Evolutionary conservation across 768 basidiomycete genomes (phyloP).

Genomic region (Fibroporia radiculosa): DNA sequence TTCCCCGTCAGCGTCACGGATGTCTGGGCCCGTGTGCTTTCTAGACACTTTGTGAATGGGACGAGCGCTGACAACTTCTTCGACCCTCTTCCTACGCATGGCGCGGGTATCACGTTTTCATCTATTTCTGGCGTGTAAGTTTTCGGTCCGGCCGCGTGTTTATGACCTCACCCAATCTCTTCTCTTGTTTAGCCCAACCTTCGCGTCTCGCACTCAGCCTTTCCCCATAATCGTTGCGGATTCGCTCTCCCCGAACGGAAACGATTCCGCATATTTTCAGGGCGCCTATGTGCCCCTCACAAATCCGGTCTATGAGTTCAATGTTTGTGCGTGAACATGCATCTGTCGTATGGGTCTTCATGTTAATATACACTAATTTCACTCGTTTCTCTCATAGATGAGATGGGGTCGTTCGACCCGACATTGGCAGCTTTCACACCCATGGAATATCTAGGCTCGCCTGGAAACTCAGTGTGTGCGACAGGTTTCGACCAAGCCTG

Average conservation of each 20-base stretch:
- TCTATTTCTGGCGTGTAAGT: conserved; percentile 32
- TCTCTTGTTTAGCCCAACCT: neutral
- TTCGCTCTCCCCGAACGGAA: conserved; percentile 41
- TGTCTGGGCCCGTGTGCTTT: conserved; percentile 55
- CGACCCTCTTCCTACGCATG: conserved; percentile 50
- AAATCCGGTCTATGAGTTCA: conserved; percentile 27
- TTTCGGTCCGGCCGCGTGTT: neutral
- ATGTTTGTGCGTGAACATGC: conserved; percentile 8
- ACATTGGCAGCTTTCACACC: conserved; percentile 61
- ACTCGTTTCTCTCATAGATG: conserved; percentile 45
- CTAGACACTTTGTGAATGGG: conserved; percentile 68
- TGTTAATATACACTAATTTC: no score
- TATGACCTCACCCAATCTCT: neutral
- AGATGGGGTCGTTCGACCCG: conserved; percentile 72
- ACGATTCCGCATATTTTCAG: conserved; percentile 29
- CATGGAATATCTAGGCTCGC: conserved; percentile 56
- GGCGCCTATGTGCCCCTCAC: conserved; percentile 45
- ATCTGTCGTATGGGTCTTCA: neutral
- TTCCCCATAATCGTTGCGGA: conserved; percentile 63
- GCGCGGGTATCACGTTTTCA: conserved; percentile 67
- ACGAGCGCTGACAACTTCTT: conserved; percentile 54
- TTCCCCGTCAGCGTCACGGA: conserved; percentile 38
- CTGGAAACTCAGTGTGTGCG: conserved; percentile 54
- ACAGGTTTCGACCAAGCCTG: conserved; percentile 68
- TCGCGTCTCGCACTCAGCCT: conserved; percentile 25